phyloP scores from a whole-genome alignment of 2,329 filamentous ascomycete species.

The Epichloe sibirici region DNA sequence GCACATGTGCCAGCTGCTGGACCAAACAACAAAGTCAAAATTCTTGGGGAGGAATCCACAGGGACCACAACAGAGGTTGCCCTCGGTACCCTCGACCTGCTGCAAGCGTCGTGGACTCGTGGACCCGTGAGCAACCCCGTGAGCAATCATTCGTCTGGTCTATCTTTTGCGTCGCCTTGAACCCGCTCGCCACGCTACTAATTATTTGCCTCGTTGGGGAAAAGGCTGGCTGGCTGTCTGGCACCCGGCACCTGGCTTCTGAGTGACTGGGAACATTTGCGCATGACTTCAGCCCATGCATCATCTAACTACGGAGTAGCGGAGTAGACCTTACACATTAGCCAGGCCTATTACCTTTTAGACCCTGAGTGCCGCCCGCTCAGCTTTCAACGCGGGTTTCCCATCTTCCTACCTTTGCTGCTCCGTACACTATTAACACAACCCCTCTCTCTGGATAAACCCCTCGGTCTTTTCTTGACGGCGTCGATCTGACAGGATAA shows the following conservation, averaged over 20 bases:
- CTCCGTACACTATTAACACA: neutral
- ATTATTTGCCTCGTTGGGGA: neutral
- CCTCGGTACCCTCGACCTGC: no score
- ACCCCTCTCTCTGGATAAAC: neutral
- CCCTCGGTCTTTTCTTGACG: neutral
- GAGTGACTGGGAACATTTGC: neutral
- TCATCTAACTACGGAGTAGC: neutral
- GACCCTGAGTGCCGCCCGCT: slow-evolving; percentile 3
- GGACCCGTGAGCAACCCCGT: no score
- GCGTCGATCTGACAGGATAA: neutral
- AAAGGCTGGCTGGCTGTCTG: neutral
- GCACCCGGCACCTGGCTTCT: neutral
- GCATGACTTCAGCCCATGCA: neutral
- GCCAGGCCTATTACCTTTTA: neutral
- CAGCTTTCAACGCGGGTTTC: neutral
- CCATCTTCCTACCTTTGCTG: neutral
- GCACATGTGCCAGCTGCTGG: no score
- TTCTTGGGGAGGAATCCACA: no score
- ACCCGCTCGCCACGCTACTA: no score
- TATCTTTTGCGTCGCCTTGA: no score
- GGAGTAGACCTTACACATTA: neutral
- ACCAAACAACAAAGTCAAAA: no score
- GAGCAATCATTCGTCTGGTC: no score
- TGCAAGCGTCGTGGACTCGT: no score
- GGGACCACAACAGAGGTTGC: no score